Conservation (phyloP, 2,329 filamentous ascomycete genomes). For the Chaetoscypha palmicola region DNA sequence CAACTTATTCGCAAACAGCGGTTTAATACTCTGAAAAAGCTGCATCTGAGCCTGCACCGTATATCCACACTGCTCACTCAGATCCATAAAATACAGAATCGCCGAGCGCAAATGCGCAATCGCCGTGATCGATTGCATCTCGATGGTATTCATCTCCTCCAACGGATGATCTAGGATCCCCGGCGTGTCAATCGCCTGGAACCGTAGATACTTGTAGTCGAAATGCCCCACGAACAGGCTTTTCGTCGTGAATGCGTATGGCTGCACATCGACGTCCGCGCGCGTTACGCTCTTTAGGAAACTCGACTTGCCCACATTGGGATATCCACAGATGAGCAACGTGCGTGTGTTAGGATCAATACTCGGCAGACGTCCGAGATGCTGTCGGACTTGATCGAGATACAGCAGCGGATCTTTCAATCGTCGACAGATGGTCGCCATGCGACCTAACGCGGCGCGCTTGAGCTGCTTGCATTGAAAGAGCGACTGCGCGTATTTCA, state of each 20-base stretch:
- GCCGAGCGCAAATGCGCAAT: constrained; percentile 94
- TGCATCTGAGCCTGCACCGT: constrained; percentile 87
- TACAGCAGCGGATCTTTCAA: constrained; percentile 93
- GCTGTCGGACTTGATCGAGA: constrained; percentile 93
- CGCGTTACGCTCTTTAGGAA: constrained; percentile 89
- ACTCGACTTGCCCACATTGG: constrained; percentile 95
- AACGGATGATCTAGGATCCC: constrained; percentile 95
- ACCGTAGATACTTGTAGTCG: constrained; percentile 87
- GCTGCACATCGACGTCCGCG: constrained; percentile 94
- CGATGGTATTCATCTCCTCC: constrained; percentile 99
- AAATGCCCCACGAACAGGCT: constrained; percentile 96
- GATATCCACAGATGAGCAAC: constrained; percentile 92
- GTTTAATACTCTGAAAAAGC: constrained; percentile 94
- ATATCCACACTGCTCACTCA: constrained; percentile 95
- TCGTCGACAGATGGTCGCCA: constrained; percentile 94
- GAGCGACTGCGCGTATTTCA: constrained; percentile 93
- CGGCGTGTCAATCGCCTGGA: constrained; percentile 95
- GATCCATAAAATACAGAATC: constrained; percentile 96
- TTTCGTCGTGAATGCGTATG: constrained; percentile 98
- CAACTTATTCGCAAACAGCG: constrained; percentile 93
- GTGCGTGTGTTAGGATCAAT: constrained; percentile 98
- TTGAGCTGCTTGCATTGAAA: constrained; percentile 99
- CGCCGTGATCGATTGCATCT: constrained; percentile 97
- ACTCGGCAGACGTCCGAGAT: constrained; percentile 92
- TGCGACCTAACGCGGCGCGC: constrained; percentile 88